These are phyloP conservation scores for Viola pubescens DNA, from an alignment of 441 rosid species.

Conservation along the genomic window DNA sequence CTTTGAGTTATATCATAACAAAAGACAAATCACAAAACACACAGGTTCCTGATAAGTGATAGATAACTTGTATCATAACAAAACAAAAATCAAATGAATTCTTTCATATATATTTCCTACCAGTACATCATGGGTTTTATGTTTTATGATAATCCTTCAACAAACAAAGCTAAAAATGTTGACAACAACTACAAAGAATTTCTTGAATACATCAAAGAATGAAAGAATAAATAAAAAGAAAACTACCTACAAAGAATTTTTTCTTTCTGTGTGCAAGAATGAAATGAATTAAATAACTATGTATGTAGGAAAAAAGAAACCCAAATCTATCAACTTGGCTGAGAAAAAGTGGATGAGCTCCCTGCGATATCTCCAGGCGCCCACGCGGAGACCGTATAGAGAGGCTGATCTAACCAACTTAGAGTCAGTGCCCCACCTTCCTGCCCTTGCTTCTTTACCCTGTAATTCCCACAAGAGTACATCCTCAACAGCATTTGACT, in stretches of 20 bases:
- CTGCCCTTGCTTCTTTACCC: constrained; percentile 36
- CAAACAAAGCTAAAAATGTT: constrained; percentile 11
- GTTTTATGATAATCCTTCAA: constrained; percentile 8
- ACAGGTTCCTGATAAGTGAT: too few species aligned
- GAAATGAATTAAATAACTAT: constrained; percentile 9
- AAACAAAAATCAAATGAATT: too few species aligned
- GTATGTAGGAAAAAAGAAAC: constrained; percentile 23
- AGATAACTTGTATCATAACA: too few species aligned
- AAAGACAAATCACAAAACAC: too few species aligned
- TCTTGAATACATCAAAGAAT: constrained; percentile 40
- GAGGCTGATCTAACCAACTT: constrained; percentile 77
- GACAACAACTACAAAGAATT: constrained; percentile 22
- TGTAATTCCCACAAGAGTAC: constrained; percentile 45
- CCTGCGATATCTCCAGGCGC: constrained; percentile 45
- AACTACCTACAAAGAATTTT: constrained; percentile 60
- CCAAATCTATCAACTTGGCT: constrained; percentile 30
- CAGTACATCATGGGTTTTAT: neutral
- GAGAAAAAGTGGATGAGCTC: constrained; percentile 52
- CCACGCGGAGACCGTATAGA: constrained; percentile 88
- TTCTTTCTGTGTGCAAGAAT: constrained; percentile 29
- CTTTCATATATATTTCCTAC: too few species aligned
- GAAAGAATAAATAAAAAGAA: constrained; percentile 34
- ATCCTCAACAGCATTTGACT: constrained; percentile 77
- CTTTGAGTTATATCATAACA: constrained; percentile 21
- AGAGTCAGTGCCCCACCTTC: constrained; percentile 55